Evolutionary conservation across 129 eudicot species (phyloP).

Genomic region (Artemisia argyi): DNA sequence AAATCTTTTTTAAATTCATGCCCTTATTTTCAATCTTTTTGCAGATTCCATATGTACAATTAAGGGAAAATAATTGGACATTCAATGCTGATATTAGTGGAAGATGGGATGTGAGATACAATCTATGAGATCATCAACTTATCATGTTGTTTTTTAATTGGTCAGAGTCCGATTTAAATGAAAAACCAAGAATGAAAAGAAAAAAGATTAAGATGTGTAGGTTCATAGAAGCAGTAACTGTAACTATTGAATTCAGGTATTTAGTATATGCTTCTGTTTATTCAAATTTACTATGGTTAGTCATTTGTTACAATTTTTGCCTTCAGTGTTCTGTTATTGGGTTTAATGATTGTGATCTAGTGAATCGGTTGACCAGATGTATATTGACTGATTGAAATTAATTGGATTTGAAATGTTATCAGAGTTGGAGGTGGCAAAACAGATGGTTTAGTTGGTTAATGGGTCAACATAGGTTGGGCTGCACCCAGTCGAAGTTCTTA

Average conservation of each 20-base stretch:
- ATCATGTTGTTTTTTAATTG: conserved; percentile 13
- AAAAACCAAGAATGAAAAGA: neutral
- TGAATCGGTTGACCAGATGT: no score
- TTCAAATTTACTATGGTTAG: neutral
- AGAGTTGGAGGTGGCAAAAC: no score
- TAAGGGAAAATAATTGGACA: conserved; percentile 94
- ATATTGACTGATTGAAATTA: no score
- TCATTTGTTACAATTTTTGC: conserved; percentile 2
- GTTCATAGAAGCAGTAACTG: conserved; percentile 26
- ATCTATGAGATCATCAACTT: conserved; percentile 43
- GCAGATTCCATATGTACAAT: conserved; percentile 83
- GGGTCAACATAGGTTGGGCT: no score
- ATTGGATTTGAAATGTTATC: no score
- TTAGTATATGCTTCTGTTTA: conserved; percentile 6
- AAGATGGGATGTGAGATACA: conserved; percentile 86
- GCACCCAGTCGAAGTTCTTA: neutral
- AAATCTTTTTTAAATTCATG: no score
- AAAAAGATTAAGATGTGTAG: conserved; percentile 7
- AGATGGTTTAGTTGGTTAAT: no score
- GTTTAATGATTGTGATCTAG: no score
- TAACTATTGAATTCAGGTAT: conserved; percentile 10
- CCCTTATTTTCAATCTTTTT: neutral
- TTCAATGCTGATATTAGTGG: conserved; percentile 66
- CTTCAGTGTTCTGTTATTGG: no score
- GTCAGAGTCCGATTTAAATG: conserved; percentile 14